Conservation (phyloP, 202 grass and related monocot genomes). For the Digitaria exilis region DNA sequence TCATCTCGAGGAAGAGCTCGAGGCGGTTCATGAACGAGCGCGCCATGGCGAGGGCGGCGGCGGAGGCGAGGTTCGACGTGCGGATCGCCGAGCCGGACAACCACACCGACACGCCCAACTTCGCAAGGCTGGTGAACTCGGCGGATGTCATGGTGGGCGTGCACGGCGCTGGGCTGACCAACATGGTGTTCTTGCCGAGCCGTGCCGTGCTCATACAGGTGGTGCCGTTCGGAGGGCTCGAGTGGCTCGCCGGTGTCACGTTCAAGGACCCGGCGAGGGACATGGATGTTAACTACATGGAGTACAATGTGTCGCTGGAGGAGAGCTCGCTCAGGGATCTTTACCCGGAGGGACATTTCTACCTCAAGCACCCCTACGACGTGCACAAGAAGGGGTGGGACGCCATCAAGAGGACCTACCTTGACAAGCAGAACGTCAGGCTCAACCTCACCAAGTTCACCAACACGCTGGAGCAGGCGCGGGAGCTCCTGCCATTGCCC, state of each 20-base stretch:
- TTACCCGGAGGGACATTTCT: slow-evolving; percentile 64
- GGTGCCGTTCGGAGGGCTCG: slow-evolving; percentile 69
- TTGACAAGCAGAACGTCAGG: slow-evolving; percentile 79
- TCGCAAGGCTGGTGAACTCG: slow-evolving; percentile 79
- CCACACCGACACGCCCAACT: slow-evolving; percentile 71
- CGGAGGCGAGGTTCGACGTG: slow-evolving; percentile 62
- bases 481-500: slow-evolving; percentile 33
- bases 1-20: slow-evolving; percentile 72
- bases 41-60: slow-evolving; percentile 57
- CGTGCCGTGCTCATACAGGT: slow-evolving; percentile 77
- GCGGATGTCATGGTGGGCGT: slow-evolving; percentile 83
- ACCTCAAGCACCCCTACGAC: slow-evolving; percentile 62
- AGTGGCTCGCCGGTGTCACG: slow-evolving; percentile 74
- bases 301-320: slow-evolving; percentile 75
- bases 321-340: slow-evolving; percentile 69
- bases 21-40: slow-evolving; percentile 75
- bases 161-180: slow-evolving; percentile 77
- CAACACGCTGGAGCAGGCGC: slow-evolving; percentile 33
- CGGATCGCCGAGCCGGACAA: slow-evolving; percentile 78
- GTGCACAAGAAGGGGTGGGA: slow-evolving; percentile 86
- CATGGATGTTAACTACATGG: slow-evolving; percentile 81
- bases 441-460: slow-evolving; percentile 59
- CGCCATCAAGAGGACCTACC: slow-evolving; percentile 67
- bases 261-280: slow-evolving; percentile 81
- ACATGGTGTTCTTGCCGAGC: slow-evolving; percentile 88